phyloP scores from a whole-genome alignment of 2,329 filamentous ascomycete species.

The Neofusicoccum cordaticola region DNA sequence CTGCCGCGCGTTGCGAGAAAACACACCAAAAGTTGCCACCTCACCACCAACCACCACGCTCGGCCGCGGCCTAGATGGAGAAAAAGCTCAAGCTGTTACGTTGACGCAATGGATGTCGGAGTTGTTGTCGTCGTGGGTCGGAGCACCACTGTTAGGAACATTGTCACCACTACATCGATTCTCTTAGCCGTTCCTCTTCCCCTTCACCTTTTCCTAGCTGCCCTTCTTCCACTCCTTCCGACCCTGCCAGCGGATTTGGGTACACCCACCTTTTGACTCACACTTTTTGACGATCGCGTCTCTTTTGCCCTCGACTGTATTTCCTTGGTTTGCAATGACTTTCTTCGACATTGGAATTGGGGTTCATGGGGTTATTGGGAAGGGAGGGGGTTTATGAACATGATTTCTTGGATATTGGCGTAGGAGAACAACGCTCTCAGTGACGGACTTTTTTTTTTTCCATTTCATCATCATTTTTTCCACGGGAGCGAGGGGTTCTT shows the following conservation, averaged over 20 bases:
- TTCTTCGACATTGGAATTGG: constrained; percentile 6
- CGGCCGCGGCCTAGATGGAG: constrained; percentile 1
- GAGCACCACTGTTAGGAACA: background rate
- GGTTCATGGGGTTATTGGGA: background rate
- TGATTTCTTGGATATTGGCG: background rate
- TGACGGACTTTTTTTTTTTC: background rate
- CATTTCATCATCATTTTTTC: background rate
- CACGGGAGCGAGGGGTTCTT: constrained; percentile 3
- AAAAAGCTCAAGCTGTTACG: background rate
- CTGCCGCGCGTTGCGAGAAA: background rate
- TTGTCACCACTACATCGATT: background rate
- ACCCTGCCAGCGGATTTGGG: background rate
- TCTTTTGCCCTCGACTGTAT: background rate
- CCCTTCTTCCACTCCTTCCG: background rate
- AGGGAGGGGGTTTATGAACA: background rate
- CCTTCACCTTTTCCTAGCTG: background rate
- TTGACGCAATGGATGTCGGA: background rate
- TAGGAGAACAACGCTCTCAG: constrained; percentile 9
- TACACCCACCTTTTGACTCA: background rate
- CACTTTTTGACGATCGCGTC: background rate
- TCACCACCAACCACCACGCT: background rate
- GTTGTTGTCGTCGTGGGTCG: background rate
- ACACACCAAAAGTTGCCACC: background rate
- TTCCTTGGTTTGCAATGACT: background rate
- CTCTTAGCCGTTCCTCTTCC: background rate